Evolutionary conservation across 2,329 filamentous ascomycete genomes (phyloP).

Genomic region (Colletotrichum sp.): DNA sequence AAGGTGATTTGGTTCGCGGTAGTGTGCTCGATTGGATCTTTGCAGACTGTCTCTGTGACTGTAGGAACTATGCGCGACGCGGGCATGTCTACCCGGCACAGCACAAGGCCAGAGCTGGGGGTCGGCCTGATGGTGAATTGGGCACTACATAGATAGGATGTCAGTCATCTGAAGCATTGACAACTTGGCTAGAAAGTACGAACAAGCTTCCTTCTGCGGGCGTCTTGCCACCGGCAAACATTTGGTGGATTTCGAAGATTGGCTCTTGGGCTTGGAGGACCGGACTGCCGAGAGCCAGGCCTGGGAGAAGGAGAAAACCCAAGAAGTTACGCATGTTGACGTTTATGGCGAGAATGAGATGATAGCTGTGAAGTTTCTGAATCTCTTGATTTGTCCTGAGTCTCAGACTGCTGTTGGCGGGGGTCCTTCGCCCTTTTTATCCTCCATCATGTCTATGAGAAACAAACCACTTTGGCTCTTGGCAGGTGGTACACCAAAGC

Average conservation of each 20-base stretch:
- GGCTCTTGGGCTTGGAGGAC: neutral
- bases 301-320: neutral
- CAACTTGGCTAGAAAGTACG: neutral
- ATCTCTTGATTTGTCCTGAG: neutral
- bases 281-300: neutral
- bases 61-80: conserved; percentile 9
- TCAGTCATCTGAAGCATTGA: neutral
- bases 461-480: neutral
- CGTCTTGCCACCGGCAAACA: conserved; percentile 4
- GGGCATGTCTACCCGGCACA: conserved; percentile 7
- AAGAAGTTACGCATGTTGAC: neutral
- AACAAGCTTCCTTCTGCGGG: conserved; percentile 4
- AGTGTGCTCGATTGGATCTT: neutral
- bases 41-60: neutral
- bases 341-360: neutral
- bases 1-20: neutral
- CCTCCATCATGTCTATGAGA: neutral
- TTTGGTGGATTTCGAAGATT: neutral
- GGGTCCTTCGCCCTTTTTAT: neutral
- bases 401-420: neutral
- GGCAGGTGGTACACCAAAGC: neutral
- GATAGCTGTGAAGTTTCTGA: neutral
- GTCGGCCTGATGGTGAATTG: neutral
- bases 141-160: neutral
- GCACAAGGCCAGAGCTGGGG: conserved; percentile 3